Evolutionary conservation across 441 rosid genomes (phyloP).

Genomic region (Aleurites moluccanus): DNA sequence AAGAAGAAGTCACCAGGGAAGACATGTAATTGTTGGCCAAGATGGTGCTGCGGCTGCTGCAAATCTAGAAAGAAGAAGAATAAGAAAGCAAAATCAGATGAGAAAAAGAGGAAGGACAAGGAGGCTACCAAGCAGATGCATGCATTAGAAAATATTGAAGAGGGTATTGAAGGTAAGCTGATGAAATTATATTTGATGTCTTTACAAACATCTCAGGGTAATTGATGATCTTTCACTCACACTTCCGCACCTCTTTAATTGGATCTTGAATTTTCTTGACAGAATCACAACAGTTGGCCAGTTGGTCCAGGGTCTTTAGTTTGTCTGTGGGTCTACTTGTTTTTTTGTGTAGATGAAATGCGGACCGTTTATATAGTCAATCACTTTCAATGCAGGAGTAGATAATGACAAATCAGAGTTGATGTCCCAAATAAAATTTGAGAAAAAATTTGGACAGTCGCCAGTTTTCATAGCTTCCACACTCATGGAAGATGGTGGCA

Average conservation of each 20-base stretch:
- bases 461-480: constrained; percentile 84
- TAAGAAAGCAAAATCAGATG: constrained; percentile 51
- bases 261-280: neutral
- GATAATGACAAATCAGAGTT: constrained; percentile 58
- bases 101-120: constrained; percentile 53
- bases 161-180: constrained; percentile 64
- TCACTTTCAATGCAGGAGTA: constrained; percentile 40
- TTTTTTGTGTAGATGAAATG: neutral
- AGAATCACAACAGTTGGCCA: neutral
- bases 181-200: neutral
- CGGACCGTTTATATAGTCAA: neutral
- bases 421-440: constrained; percentile 66
- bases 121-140: constrained; percentile 73
- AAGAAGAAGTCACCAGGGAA: constrained; percentile 76
- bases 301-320: neutral
- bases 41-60: constrained; percentile 72
- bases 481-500: constrained; percentile 80
- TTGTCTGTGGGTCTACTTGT: neutral
- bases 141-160: constrained; percentile 79
- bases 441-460: constrained; percentile 94
- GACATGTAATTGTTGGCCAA: constrained; percentile 92
- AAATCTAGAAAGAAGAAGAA: constrained; percentile 61
- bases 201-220: neutral
- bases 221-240: neutral
- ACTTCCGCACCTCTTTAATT: neutral